Evolutionary conservation across 2,329 filamentous ascomycete species (phyloP), one percentile per base, ranked within the genome.

Genomic region (Aspergillus sergii): DNA sequence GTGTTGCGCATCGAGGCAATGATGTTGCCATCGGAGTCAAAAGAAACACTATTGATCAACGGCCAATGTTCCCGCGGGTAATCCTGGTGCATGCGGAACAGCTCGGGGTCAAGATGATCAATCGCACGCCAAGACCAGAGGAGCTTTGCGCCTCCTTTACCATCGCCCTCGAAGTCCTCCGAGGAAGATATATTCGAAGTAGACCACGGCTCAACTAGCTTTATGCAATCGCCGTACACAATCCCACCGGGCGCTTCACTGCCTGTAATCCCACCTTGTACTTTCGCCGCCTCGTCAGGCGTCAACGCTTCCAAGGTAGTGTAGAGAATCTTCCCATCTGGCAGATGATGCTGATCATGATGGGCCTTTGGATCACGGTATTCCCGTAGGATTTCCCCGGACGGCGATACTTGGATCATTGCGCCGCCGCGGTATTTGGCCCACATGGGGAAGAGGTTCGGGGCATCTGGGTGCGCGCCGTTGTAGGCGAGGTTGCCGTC

Each of bases 401-500:
- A 59, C 0, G 75, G 69, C 57, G 78, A 74, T 14, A 82, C 66
- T 68, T 83, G 72, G 56, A 76, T 74, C 81, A 83, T 83, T 4
- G 81, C 69, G 0, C 81, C 81, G 10, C 80, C 81, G 12, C 80
- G 70, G 62, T 83, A 83, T 60, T 83, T 83, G 46, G 79, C 75
- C 72, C 76, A 83, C 57, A 82, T 75, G 1, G 79, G 79, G 61
- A 82, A 83, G 6, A 76, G 72, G 8, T 68, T 69, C 6, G 79
- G 78, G 3, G 73, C 73, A 14, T 68, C 68, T 4, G 80, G 78
- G 56, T 78, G 79, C 2, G 80, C 75, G 10, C 75, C 77, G 65
- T 82, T 83, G 68, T 79, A 78, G 21, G 80, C 81, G 1, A 83
- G 73, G 59, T 79, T 80, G 4, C 81, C 80, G 48, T 82, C 79